Evolutionary conservation across 2,329 filamentous ascomycete species (phyloP), one percentile per base, ranked within the genome.

Genomic region (Bipolaris zeicola): DNA sequence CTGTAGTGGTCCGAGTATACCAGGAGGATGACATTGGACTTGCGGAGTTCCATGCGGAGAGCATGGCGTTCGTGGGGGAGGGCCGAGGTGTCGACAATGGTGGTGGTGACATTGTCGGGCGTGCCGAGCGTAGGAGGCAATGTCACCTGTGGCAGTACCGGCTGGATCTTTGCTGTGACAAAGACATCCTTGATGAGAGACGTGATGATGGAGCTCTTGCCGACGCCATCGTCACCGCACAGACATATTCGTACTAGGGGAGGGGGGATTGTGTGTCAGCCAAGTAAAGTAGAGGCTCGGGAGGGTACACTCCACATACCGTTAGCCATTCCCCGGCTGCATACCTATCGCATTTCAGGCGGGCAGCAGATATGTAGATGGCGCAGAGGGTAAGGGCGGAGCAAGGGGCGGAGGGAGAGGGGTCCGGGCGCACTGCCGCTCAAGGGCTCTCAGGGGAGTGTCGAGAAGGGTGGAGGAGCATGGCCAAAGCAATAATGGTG

Each of bases 1-100:
- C 93, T 98, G 81, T 99, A 99, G 78, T 98, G 94, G 76, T 99
- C 95, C 64, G 93, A 93, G 77, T 99, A 99, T 52, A 99, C 93
- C 41, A 99, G 86, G 16, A 98, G 83, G 63, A 99, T 98, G 65
- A 97, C 94, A 75, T 97, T 99, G 71, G 90, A 95, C 77, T 97
- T 97, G 63, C 95, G 88, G 60, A 99, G 93, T 79, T 98, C 95
- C 74, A 95, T 95, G 60, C 93, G 89, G 57, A 99, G 82, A 16
- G 89, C 93, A 57, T 89, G 91, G 65, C 95, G 89, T 74, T 99
- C 94, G 76, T 97, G 93, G 0, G 95, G 95, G 8, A 96, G 86
- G 36, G 95, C 92, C 2, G 94, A 98, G 31, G 95, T 99, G 77
- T 99, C 95, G 80, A 99, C 92, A 69, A 99, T 94, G 65, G 92